Conservation (phyloP, 768 basidiomycete genomes). For the Gloeophyllum trabeum region DNA sequence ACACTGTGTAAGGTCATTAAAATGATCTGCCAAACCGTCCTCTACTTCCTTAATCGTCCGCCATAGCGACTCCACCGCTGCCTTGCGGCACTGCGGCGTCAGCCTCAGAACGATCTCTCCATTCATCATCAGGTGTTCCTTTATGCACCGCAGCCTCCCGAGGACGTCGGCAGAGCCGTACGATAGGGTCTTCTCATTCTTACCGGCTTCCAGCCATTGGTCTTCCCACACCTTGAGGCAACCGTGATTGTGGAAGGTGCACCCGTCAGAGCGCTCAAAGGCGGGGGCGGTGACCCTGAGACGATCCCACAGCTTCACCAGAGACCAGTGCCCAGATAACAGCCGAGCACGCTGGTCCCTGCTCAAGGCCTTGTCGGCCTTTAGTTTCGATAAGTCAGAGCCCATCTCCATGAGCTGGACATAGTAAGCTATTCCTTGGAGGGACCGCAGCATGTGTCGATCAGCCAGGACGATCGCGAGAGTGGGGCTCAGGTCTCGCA, state of each 20-base stretch:
- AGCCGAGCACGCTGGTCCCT: constrained; percentile 19
- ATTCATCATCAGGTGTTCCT: constrained; percentile 19
- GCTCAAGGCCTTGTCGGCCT: constrained; percentile 12
- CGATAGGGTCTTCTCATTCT: constrained; percentile 13
- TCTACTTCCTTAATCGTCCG: constrained; percentile 11
- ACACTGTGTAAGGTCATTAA: constrained; percentile 9
- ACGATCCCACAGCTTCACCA: constrained; percentile 21
- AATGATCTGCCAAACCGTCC: constrained; percentile 12
- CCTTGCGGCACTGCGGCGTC: constrained; percentile 21
- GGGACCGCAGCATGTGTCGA: constrained; percentile 12
- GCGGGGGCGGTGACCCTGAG: constrained; percentile 18
- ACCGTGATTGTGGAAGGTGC: constrained; percentile 22
- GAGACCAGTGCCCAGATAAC: constrained; percentile 23
- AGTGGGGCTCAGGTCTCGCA: constrained; percentile 16
- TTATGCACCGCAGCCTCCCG: constrained; percentile 20
- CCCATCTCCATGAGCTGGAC: constrained; percentile 18
- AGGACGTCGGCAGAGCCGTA: constrained; percentile 23
- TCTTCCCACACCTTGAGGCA: constrained; percentile 26
- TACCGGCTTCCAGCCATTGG: constrained; percentile 20
- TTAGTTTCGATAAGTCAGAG: constrained; percentile 10
- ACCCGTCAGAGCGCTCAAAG: constrained; percentile 19
- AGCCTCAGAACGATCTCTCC: constrained; percentile 19
- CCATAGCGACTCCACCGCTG: constrained; percentile 22
- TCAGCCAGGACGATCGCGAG: constrained; percentile 22
- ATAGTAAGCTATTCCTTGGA: constrained; percentile 24